These are phyloP conservation scores for Leonotis leonurus DNA, from an alignment of 257 asterid species.

Conservation along the genomic window DNA sequence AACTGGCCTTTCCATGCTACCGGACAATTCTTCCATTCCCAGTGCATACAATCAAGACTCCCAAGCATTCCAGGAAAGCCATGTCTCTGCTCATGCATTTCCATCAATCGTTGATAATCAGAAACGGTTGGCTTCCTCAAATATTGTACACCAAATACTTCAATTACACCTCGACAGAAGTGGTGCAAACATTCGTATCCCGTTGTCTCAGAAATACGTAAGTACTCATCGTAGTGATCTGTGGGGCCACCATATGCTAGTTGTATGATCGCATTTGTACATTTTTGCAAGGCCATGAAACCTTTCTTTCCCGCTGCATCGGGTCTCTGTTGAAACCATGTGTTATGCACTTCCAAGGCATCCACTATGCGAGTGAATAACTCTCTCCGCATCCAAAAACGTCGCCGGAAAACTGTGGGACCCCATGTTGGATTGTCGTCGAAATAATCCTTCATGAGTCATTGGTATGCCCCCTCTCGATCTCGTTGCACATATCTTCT, in stretches of 20 bases:
- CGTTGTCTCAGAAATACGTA: background rate
- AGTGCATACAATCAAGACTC: too few species aligned
- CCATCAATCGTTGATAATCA: background rate
- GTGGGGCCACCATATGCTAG: background rate
- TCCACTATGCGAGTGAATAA: background rate
- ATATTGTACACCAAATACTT: background rate
- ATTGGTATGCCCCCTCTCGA: too few species aligned
- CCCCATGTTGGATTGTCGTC: too few species aligned
- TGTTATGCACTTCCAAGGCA: background rate
- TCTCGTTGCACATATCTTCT: too few species aligned
- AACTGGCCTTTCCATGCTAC: too few species aligned
- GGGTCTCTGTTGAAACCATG: too few species aligned
- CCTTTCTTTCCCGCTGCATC: too few species aligned
- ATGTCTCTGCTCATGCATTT: background rate
- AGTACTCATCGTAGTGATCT: background rate
- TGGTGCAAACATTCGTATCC: background rate
- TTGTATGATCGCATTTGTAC: background rate
- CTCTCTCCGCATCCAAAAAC: too few species aligned
- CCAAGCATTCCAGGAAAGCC: too few species aligned
- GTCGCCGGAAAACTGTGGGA: too few species aligned
- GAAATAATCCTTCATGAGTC: too few species aligned
- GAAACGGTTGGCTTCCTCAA: background rate
- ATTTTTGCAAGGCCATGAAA: background rate
- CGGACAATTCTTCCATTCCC: too few species aligned
- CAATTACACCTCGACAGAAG: background rate